Evolutionary conservation across 2,329 filamentous ascomycete genomes (phyloP), one percentile per base, ranked within the genome.

Genomic region (Aureobasidium sp.): DNA sequence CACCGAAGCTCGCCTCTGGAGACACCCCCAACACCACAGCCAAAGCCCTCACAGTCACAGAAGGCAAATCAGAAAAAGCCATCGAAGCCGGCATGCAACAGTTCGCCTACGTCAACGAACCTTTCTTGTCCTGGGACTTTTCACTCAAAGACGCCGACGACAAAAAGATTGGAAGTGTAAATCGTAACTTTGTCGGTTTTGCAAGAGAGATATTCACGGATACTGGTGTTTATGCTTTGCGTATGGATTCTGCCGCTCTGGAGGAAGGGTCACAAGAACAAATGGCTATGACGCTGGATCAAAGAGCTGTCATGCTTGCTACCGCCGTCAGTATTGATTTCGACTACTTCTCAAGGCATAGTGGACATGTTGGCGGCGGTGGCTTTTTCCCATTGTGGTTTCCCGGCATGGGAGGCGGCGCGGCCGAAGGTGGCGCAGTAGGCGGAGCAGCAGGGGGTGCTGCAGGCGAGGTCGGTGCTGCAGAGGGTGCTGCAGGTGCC

Each of bases 261-360:
- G 51, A 15, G 10, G 26, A 62, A 24, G 56, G 34, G 24, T 1
- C 50, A 7, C 39, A 67, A 17, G 66, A 71, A 1, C 65, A 68
- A 12, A 74, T 75, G 1, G 82, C 82, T 3, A 85, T 87, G 84
- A 86, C 84, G 1, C 77, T 87, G 2, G 85, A 87, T 67, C 84
- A 87, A 70, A 78, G 85, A 59, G 85, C 85, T 2, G 79, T 87
- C 29, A 87, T 87, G 84, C 77, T 87, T 9, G 84, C 85, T 10
- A 86, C 84, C 0, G 85, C 85, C 7, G 84, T 87, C 13, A 84
- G 78, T 62, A 79, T 87, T 51, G 85, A 87, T 68, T 87, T 87
- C 64, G 85, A 87, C 69, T 87, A 87, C 71, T 87, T 87, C 73
- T 86, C 83, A 63, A 77, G 84, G 1, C 82, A 86, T 65, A 84